These are phyloP conservation scores for Lasiodiplodia hormozganensis DNA, from an alignment of 2,329 filamentous ascomycete species.

Conservation along the genomic window DNA sequence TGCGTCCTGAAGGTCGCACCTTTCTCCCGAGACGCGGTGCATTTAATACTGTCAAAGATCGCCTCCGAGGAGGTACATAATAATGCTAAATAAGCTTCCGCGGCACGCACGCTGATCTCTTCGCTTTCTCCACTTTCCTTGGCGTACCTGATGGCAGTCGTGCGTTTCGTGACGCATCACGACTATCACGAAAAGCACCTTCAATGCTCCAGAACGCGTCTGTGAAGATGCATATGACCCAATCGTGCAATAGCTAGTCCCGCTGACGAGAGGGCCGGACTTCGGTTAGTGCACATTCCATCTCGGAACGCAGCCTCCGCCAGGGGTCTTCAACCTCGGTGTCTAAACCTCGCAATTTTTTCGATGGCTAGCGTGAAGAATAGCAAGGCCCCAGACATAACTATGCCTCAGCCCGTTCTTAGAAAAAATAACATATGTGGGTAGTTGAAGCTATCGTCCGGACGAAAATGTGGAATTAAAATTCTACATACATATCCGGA, in stretches of 20 bases:
- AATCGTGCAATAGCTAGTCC: not conserved
- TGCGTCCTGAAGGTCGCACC: not conserved
- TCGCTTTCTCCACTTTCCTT: not conserved
- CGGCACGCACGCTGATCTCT: slow-evolving; percentile 2
- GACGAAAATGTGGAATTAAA: too few relatives aligned
- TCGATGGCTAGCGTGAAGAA: too few relatives aligned
- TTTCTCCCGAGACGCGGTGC: not conserved
- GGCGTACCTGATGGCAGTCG: not conserved
- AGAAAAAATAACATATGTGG: too few relatives aligned
- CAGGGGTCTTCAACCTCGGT: too few relatives aligned
- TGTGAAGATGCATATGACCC: not conserved
- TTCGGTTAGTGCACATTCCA: not conserved
- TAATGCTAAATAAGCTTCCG: not conserved
- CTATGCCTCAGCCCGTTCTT: too few relatives aligned
- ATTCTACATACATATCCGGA: too few relatives aligned
- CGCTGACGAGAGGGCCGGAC: not conserved
- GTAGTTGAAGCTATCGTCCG: too few relatives aligned
- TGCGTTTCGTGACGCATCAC: not conserved
- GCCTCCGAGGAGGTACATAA: not conserved
- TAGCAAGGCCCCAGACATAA: too few relatives aligned
- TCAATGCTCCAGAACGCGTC: not conserved
- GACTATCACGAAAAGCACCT: not conserved
- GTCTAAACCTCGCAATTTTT: not conserved
- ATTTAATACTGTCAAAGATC: slow-evolving; percentile 8
- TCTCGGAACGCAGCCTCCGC: not conserved